Base-by-base conservation (phyloP, 2,329 filamentous ascomycete species). In the Botrytis galanthina region DNA sequence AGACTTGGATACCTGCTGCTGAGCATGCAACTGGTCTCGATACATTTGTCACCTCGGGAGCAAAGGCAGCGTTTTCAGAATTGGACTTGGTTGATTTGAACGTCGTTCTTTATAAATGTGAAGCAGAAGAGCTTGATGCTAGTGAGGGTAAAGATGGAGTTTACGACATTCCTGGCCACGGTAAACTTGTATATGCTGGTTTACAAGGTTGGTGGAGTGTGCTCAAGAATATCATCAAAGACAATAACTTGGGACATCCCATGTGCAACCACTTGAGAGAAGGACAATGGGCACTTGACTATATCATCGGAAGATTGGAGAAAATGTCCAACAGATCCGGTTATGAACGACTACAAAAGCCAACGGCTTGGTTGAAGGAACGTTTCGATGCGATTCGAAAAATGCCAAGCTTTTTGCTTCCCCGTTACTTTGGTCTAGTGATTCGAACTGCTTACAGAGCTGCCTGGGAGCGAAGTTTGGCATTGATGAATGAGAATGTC, bases 171-270 rank as follows among this genome's bases (percentile, higher is more conserved):
- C 96, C 96, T 1, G 91, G 91, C 1, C 86, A 94, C 80, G 95
- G 95, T 3, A 90, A 92, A 74, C 87, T 98, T 60, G 93, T 98
- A 3, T 99, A 98, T 82, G 95, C 95, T 74, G 96, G 96, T 75
- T 87, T 99, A n/a, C 96, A 99, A 82, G 97, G 97, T 54, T 99
- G 96, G 95, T 97, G 95, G 94, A 98, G 94, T 81, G 86, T 97
- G 0, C 84, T 99, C 60, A 91, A 94, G 78, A 87, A 92, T 73
- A 92, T 99, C 75, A 93, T 98, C 78, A 88, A 87, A 69, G 90
- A 96, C 76, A 99, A 99, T 81, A 90, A 98, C 80, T 88, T 99
- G 14, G 96, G 93, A 0, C 96, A 99, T 81, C 93, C 96, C 0
- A 87, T 99, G 18, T 98, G 95, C 82, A 92, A 98, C 79, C 95